Evolutionary conservation across 106 monocot genomes (phyloP), one percentile per base, ranked within the genome.

Genomic region (Phalaenopsis aphrodite): DNA sequence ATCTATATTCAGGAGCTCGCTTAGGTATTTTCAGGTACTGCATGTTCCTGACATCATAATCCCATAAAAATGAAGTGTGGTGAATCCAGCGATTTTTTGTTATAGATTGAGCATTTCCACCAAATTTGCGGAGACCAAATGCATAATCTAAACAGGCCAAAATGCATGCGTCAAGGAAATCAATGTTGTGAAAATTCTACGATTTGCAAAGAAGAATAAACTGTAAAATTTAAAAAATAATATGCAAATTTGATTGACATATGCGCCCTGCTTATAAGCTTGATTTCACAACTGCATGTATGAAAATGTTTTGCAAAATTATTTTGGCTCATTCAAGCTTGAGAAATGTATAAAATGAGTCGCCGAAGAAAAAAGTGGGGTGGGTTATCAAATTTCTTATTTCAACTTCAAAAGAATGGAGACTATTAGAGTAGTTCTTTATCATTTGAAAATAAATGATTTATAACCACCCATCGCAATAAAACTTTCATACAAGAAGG

Each of bases 61-160:
- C 89, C 97, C 98, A 98, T 74, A 98, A 68, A 87, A 98, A 98
- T 48, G 98, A 98, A 16, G 98, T 98, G 72, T 98, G 98, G 78
- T 98, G 98, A 49, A 98, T 82, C 98, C 98, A 98, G 68, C 90
- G 79, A 71, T 88, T 82, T 85, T 88, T 94, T 0, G 88, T 94
- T 49, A 98, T 89, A 15, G 98, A 94, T 69, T 94, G 98, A 65
- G 98, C 94, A 89, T 98, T 98, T 67, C 98, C 98, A 82, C 94
- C 94, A 85, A 98, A 92, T 47, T 93, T 93, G 1, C 80, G 82
- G 79, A 74, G 75, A 75, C 86, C 85, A 87, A 94, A 91, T 77
- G 84, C 94, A 89, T 97, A 97, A 84, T 97, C 97, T 97, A 82
- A 56, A 85, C 83, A 88, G 41, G 38, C n/a, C 30, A 17, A 30